Evolutionary conservation across 2,329 filamentous ascomycete species (phyloP).

Genomic region (Colletotrichum sp.): DNA sequence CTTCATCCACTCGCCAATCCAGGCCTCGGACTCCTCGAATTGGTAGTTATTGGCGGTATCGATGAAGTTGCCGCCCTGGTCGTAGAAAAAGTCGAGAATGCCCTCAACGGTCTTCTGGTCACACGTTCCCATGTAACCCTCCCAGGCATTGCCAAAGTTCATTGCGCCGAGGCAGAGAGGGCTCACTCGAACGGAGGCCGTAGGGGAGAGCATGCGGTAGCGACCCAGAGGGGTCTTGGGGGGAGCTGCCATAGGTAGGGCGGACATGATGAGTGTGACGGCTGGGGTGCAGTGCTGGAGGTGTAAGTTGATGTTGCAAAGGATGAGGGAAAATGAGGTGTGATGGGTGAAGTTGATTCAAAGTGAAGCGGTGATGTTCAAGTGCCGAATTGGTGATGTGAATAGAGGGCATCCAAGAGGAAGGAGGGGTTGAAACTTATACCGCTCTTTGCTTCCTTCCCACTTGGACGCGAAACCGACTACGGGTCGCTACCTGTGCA

Average conservation of each 20-base stretch:
- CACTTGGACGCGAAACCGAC: not conserved
- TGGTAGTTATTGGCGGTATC: slow-evolving; percentile 76
- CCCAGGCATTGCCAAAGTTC: slow-evolving; percentile 68
- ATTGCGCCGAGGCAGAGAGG: slow-evolving; percentile 70
- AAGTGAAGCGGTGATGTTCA: not conserved
- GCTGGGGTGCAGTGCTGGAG: not conserved
- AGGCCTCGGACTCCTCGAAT: slow-evolving; percentile 63
- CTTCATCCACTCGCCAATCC: slow-evolving; percentile 76
- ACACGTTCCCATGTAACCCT: slow-evolving; percentile 66
- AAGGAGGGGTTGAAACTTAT: not conserved
- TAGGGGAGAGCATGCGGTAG: slow-evolving; percentile 70
- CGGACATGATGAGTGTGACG: slow-evolving; percentile 27
- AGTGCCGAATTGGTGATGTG: not conserved
- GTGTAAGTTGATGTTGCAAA: not conserved
- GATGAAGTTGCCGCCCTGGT: slow-evolving; percentile 73
- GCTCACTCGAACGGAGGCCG: slow-evolving; percentile 69
- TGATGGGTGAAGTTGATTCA: not conserved
- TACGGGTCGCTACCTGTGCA: not conserved
- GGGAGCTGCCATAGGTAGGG: slow-evolving; percentile 45
- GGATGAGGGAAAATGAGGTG: not conserved
- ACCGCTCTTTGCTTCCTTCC: not conserved
- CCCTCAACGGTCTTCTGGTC: slow-evolving; percentile 65
- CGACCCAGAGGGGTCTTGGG: slow-evolving; percentile 66
- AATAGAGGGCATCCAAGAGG: not conserved
- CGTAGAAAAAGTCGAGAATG: slow-evolving; percentile 71